Percentiles rank a stretch among this genome's conserved stretches.
Conservation (phyloP, 768 basidiomycete species). For the Pisolithus marmoratus region DNA sequence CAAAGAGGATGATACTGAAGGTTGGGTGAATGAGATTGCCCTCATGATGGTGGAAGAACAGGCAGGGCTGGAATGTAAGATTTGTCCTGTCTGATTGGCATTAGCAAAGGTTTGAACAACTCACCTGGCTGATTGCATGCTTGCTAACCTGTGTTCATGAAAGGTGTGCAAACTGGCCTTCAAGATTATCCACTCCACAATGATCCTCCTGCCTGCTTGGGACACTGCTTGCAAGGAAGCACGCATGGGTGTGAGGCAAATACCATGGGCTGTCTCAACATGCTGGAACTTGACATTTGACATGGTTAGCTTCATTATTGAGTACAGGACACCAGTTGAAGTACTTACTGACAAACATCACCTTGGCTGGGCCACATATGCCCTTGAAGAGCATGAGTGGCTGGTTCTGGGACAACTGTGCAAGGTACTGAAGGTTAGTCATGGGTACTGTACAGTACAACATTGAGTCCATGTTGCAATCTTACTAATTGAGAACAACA, state of each 20-base stretch:
- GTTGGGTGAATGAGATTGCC: slow-evolving; percentile 11
- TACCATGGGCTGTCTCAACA: not conserved
- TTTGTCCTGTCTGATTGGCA: too few species aligned
- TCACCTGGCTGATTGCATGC: slow-evolving; percentile 4
- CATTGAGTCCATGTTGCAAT: not conserved
- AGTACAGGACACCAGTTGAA: not conserved
- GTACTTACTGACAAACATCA: not conserved
- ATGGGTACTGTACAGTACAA: not conserved
- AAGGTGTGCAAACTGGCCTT: slow-evolving; percentile 11
- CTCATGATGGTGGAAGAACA: slow-evolving; percentile 5
- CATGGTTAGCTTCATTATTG: not conserved
- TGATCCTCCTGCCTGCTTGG: slow-evolving; percentile 19
- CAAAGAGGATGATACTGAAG: slow-evolving; percentile 8
- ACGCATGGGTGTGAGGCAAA: not conserved
- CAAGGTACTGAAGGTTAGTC: not conserved
- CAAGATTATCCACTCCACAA: slow-evolving; percentile 17
- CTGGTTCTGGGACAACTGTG: not conserved
- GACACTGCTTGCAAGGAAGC: slow-evolving; percentile 4
- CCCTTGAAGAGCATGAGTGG: not conserved
- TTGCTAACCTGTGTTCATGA: slow-evolving; percentile 5
- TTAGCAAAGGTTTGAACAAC: not conserved
- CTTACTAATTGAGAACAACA: not conserved
- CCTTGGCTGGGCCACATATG: not conserved
- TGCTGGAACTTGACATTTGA: not conserved
- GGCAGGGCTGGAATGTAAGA: not conserved